These are phyloP conservation scores for Fusarium sp. DNA, from an alignment of 2,329 filamentous ascomycete species.

Conservation along the genomic window DNA sequence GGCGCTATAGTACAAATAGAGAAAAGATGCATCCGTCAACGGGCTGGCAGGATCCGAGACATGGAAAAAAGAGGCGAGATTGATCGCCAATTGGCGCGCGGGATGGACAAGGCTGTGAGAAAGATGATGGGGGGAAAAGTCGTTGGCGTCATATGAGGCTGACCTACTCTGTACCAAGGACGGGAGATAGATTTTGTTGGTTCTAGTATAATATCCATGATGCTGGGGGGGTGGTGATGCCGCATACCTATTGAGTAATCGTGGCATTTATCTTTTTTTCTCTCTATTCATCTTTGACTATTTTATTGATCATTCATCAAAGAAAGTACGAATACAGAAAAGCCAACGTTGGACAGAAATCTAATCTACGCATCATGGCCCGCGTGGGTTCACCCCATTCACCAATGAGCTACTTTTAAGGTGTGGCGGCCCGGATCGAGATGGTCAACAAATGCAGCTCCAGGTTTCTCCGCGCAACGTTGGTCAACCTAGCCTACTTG, in stretches of 20 bases:
- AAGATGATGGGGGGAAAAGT: conserved; percentile 22
- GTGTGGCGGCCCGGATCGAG: conserved; percentile 38
- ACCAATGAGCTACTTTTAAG: conserved; percentile 23
- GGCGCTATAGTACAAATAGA: conserved; percentile 8
- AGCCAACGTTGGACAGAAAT: conserved; percentile 15
- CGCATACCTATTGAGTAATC: conserved; percentile 2
- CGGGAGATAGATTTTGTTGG: not conserved
- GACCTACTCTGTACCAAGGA: conserved; percentile 1
- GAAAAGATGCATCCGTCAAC: conserved; percentile 13
- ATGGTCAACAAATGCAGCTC: conserved; percentile 18
- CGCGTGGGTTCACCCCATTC: conserved; percentile 9
- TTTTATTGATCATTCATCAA: not conserved
- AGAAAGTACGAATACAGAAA: not conserved
- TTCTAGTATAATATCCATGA: conserved; percentile 17
- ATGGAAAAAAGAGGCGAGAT: not conserved
- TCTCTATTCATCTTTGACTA: not conserved
- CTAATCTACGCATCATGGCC: conserved; percentile 38
- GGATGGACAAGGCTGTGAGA: not conserved
- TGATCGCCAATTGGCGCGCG: conserved; percentile 11
- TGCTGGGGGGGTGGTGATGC: conserved; percentile 1
- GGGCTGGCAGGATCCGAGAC: conserved; percentile 29
- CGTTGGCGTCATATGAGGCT: conserved; percentile 37
- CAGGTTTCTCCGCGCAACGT: conserved; percentile 10
- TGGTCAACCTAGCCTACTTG: not conserved
- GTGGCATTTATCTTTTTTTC: not conserved